These are phyloP conservation scores for Xylariaceae sp. DNA, from an alignment of 2,329 filamentous ascomycete genomes.

Conservation along the genomic window DNA sequence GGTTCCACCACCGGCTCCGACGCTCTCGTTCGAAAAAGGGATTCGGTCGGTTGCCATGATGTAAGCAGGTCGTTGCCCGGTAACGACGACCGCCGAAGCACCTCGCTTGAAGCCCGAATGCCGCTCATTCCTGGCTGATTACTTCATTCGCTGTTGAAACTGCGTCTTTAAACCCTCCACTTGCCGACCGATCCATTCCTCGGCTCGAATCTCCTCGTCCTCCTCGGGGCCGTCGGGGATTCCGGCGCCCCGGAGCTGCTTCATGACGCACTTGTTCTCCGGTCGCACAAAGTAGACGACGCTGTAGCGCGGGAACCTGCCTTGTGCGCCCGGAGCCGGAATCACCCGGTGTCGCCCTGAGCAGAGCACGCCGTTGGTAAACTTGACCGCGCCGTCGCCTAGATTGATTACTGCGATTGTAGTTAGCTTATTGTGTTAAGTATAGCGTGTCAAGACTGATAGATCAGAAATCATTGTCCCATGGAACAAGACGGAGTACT, in stretches of 20 bases:
- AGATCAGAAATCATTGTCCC: not conserved
- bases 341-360: constrained; percentile 35
- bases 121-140: not conserved
- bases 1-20: too few relatives aligned
- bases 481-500: not conserved
- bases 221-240: constrained; percentile 25
- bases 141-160: constrained; percentile 12
- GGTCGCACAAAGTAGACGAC: constrained; percentile 36
- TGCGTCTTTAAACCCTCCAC: constrained; percentile 20
- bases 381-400: constrained; percentile 36
- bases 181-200: constrained; percentile 29
- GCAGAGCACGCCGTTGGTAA: constrained; percentile 32
- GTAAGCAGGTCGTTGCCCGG: too few relatives aligned
- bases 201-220: constrained; percentile 23
- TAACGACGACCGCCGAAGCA: too few relatives aligned
- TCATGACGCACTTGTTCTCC: constrained; percentile 31
- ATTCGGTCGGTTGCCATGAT: too few relatives aligned
- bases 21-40: too few relatives aligned
- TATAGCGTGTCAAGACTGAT: not conserved
- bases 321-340: constrained; percentile 31
- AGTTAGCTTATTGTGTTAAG: not conserved
- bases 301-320: constrained; percentile 31
- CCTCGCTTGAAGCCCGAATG: not conserved
- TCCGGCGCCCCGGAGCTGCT: constrained; percentile 21
- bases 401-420: constrained; percentile 32